Percentiles rank a stretch among this genome's conserved stretches.
Conservation (phyloP, 1,139 yeast genomes). For the Pichia sp. region DNA sequence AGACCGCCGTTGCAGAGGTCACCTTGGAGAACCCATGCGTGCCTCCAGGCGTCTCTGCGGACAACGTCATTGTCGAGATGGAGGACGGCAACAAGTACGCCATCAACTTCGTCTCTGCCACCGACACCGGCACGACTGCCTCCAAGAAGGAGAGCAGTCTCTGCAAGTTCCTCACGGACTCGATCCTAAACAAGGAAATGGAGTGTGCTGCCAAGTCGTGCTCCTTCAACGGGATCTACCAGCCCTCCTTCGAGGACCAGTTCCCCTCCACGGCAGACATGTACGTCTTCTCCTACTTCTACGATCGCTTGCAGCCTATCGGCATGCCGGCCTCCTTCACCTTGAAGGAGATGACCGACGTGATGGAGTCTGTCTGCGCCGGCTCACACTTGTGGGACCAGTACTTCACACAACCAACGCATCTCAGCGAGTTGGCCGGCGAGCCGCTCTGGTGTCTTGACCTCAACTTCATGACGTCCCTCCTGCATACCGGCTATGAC, state of each 20-base stretch:
- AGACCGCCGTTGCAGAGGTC: constrained; percentile 41
- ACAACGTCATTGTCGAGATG: constrained; percentile 55
- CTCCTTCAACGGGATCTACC: constrained; percentile 95
- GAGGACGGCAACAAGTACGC: constrained; percentile 47
- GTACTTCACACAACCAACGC: constrained; percentile 28
- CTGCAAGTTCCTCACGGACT: constrained; percentile 82
- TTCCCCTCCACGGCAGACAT: constrained; percentile 70
- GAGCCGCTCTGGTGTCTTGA: constrained; percentile 96
- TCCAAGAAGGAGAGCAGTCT: constrained; percentile 47
- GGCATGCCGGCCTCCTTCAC: constrained; percentile 93
- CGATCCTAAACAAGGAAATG: constrained; percentile 75
- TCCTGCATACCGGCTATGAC: constrained; percentile 92
- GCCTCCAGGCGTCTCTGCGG: constrained; percentile 61
- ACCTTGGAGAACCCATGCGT: constrained; percentile 75
- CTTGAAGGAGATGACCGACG: constrained; percentile 73
- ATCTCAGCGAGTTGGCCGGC: constrained; percentile 53
- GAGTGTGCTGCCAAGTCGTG: constrained; percentile 77
- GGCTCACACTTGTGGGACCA: constrained; percentile 68
- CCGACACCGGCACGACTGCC: constrained; percentile 39
- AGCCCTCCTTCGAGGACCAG: constrained; percentile 79
- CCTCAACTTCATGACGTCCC: constrained; percentile 80
- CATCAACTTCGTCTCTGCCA: constrained; percentile 75
- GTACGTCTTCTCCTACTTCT: constrained; percentile 88
- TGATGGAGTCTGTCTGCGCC: constrained; percentile 79
- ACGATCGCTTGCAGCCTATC: constrained; percentile 87